Base-by-base conservation (phyloP, 2,329 filamentous ascomycete genomes). In the Colletotrichum limetticola region DNA sequence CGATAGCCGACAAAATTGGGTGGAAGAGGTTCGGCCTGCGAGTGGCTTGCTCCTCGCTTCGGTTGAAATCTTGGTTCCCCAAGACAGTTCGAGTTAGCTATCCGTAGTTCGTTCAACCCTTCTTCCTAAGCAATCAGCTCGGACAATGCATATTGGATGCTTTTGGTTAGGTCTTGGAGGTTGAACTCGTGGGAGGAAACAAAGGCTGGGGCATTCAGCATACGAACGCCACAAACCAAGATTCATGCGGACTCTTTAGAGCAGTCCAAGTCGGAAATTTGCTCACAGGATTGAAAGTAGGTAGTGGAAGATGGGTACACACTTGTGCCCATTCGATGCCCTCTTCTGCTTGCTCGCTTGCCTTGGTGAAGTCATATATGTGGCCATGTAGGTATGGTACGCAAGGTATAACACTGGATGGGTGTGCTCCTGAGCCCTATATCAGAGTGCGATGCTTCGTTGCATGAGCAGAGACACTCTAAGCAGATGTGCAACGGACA, bases 141-240 rank as follows among this genome's bases (percentile, higher is more conserved):
- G 19, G 42, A 57, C 60, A 49, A 32, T 30, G 46, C 16, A 7
- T 46, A 71, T 19, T n/a, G 19, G 8, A 37, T 28, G 49, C 46
- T 52, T 64, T 49, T 11, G 35, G 56, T 6, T 14, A 52, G 65
- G 35, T 22, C 24, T 57, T 22, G 60, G 61, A 61, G 22, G 60
- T 61, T 66, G 60, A 61, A 46, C 66, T 70, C 71, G 60, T 66
- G 61, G 66, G 14, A 56, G 37, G 7, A 11, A 71, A 71, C 60
- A 71, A 71, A 73, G 66, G 24, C 42, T 22, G 2, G 11, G 19
- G 7, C 22, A 16, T 16, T 37, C 26, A 35, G 32, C 12, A 68
- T n/a, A 22, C 19, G 19, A 5, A 59, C 56, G 56, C 61, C 56
- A 22, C 22, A 53, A 53, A 42, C 46, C n/a, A 7, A 28, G 56